Percentiles rank a stretch among this genome's conserved stretches.
Conservation (phyloP, 2,329 filamentous ascomycete species). For the Karstenula rhodostoma region DNA sequence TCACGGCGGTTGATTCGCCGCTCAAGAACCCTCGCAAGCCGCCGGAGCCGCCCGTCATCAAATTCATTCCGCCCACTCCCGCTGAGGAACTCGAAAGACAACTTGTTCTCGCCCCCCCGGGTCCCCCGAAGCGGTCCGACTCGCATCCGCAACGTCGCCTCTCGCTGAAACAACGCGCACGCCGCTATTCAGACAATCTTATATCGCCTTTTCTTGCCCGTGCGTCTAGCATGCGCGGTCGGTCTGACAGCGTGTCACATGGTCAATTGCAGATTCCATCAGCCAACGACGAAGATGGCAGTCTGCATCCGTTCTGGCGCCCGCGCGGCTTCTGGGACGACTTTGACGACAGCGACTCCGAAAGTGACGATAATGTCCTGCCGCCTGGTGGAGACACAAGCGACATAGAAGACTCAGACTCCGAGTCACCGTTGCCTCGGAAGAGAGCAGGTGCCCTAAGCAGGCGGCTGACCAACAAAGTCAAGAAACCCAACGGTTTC, state of each 20-base stretch:
- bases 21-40: constrained; percentile 66
- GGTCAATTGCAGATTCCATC: constrained; percentile 36
- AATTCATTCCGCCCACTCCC: constrained; percentile 64
- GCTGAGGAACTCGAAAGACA: constrained; percentile 55
- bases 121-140: constrained; percentile 39
- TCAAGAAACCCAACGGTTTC: constrained; percentile 55
- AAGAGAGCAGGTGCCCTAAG: constrained; percentile 33
- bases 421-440: constrained; percentile 24
- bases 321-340: constrained; percentile 71
- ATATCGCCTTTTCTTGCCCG: constrained; percentile 52
- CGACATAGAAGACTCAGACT: constrained; percentile 43
- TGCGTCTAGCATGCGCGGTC: constrained; percentile 35
- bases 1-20: constrained; percentile 61
- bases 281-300: constrained; percentile 52
- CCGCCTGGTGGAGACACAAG: constrained; percentile 58
- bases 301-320: constrained; percentile 68
- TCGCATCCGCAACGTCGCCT: constrained; percentile 48
- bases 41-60: constrained; percentile 64
- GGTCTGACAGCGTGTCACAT: constrained; percentile 30
- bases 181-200: constrained; percentile 56
- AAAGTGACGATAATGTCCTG: constrained; percentile 48
- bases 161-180: constrained; percentile 53
- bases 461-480: constrained; percentile 46
- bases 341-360: constrained; percentile 53
- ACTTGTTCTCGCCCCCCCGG: constrained; percentile 33